Base-by-base conservation (phyloP, 1,284 basidiomycete species). In the Blastosporella zonata region DNA sequence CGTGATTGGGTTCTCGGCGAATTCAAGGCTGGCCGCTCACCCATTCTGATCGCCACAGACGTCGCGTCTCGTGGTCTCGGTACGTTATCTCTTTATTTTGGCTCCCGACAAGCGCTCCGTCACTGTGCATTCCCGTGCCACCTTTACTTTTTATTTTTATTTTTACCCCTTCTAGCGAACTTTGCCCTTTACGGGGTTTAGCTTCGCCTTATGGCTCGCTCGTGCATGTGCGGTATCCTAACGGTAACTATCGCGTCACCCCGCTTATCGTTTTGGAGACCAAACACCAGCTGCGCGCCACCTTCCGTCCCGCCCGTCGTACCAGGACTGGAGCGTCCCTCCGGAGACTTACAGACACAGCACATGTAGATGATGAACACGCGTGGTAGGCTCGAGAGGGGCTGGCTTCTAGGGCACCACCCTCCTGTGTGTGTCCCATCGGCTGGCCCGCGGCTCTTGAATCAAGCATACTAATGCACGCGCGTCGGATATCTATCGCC, bases 41-140 rank as follows among this genome's bases (percentile, higher is more conserved):
- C 97, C 10, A 98, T 99, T 70, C 82, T 99, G 72, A 95, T 99
- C 67, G 95, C 95, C 72, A 96, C 93, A 59, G 93, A 95, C 66
- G 92, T 99, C 62, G 96, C 96, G 57, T 97, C 94, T 67, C 95
- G 96, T 85, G 96, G 96, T 86, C 85, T 99, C 67, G 96, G 96
- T 99, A 90, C 78, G 95, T 97, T 69, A 67, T 71, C 53, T 60
- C 47, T 46, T n/a, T 44, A 62, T 62, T 60, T 58, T 64, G 13
- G 6, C 29, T 31, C 29, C 13, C 64, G 54, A 54, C 67, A 69
- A 71, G 70, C 68, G 69, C 68, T 69, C 57, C 62, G 62, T 61
- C 57, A 52, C 57, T 53, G 58, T 64, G 62, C 54, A 54, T 55
- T 28, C 40, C 51, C 40, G 40, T 57, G 51, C 53, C 45, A 35